These are phyloP conservation scores for Diaporthe vaccinii DNA, from an alignment of 2,329 filamentous ascomycete genomes.

Conservation along the genomic window DNA sequence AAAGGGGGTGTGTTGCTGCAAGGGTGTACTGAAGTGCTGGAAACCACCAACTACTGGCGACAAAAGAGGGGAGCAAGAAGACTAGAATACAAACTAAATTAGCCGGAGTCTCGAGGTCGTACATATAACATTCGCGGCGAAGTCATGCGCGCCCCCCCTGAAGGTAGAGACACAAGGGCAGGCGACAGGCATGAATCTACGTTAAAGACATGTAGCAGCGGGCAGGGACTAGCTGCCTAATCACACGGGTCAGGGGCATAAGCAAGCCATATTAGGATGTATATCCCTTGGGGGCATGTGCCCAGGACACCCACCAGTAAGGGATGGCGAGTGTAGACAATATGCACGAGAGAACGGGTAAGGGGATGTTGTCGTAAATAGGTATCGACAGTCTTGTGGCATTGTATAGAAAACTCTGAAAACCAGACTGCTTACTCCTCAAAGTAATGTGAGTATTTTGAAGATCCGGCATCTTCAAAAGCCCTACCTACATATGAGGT, in stretches of 20 bases:
- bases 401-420: too few species aligned
- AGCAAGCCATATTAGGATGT: neutral
- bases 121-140: neutral
- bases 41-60: slow-evolving; percentile 2
- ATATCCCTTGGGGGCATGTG: neutral
- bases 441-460: too few species aligned
- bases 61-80: neutral
- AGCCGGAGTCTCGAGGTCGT: neutral
- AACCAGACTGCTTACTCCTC: too few species aligned
- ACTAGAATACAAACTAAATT: neutral
- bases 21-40: neutral
- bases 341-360: neutral
- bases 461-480: too few species aligned
- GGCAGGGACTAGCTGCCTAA: neutral
- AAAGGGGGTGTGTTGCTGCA: neutral
- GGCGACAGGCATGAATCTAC: neutral
- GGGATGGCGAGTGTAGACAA: too few species aligned
- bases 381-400: too few species aligned
- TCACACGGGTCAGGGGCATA: neutral
- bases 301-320: too few species aligned
- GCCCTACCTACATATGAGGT: too few species aligned
- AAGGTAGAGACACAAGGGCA: neutral
- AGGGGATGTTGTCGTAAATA: too few species aligned
- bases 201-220: neutral
- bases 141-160: neutral